phyloP scores from a whole-genome alignment of 2,329 filamentous ascomycete species.

The Fusarium pseudograminearum region DNA sequence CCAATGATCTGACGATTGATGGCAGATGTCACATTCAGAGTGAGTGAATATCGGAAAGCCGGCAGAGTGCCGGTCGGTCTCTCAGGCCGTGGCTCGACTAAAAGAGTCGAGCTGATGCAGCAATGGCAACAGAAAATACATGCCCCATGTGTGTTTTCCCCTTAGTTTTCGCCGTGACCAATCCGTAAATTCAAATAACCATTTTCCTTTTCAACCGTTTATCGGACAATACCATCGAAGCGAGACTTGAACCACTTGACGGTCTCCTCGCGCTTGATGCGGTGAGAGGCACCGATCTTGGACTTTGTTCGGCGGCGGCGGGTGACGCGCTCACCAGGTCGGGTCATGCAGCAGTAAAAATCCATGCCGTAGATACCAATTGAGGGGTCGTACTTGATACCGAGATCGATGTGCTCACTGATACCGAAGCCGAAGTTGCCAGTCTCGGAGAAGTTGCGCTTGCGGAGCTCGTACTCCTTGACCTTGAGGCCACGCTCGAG shows the following conservation, averaged over 20 bases:
- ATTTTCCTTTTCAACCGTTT: constrained; percentile 62
- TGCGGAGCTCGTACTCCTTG: constrained; percentile 99
- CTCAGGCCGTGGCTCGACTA: constrained; percentile 76
- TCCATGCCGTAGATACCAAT: constrained; percentile 99
- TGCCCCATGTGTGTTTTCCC: constrained; percentile 53
- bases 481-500: constrained; percentile 99
- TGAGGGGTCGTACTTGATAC: constrained; percentile 99
- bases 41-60: constrained; percentile 64
- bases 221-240: constrained; percentile 99
- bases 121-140: constrained; percentile 60
- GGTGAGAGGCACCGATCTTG: constrained; percentile 87
- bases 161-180: constrained; percentile 56
- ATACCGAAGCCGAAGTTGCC: constrained; percentile 99
- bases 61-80: constrained; percentile 77
- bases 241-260: constrained; percentile 93
- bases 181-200: constrained; percentile 53
- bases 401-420: constrained; percentile 99
- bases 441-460: constrained; percentile 99
- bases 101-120: constrained; percentile 65
- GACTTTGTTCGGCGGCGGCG: constrained; percentile 92
- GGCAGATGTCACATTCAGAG: constrained; percentile 55
- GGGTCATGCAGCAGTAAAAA: constrained; percentile 99
- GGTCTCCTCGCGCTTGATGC: constrained; percentile 94
- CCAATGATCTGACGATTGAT: constrained; percentile 43
- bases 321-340: constrained; percentile 96